Evolutionary conservation across 2,329 filamentous ascomycete species (phyloP).

Genomic region (Penicillium sp.): DNA sequence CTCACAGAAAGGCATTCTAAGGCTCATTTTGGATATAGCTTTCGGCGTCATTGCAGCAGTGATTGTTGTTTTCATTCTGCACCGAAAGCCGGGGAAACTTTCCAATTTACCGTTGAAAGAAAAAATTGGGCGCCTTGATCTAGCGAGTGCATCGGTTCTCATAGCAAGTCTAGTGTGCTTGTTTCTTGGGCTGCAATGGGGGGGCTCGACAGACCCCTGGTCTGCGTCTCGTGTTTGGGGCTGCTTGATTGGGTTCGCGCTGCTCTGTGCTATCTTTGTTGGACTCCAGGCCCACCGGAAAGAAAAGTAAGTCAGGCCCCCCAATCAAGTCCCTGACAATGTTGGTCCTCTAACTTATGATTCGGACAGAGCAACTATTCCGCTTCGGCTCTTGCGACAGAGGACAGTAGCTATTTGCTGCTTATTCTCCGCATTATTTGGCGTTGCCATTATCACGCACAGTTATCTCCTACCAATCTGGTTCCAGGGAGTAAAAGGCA

Average conservation of each 20-base stretch:
- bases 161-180: conserved; percentile 2
- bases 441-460: not conserved
- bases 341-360: not conserved
- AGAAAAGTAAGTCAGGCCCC: not conserved
- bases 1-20: no score
- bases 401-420: conserved; percentile 3
- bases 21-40: not conserved
- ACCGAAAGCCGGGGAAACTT: conserved; percentile 1
- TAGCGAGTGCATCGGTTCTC: not conserved
- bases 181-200: conserved; percentile 8
- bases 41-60: conserved; percentile 4
- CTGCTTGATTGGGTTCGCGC: conserved; percentile 2
- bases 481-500: conserved; percentile 8
- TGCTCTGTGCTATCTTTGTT: conserved; percentile 1
- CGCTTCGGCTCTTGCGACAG: conserved; percentile 1
- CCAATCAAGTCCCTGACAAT: not conserved
- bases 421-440: conserved; percentile 2
- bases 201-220: conserved; percentile 7
- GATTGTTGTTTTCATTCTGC: conserved; percentile 4
- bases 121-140: conserved; percentile 1
- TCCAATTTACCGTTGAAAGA: not conserved
- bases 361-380: conserved; percentile 1
- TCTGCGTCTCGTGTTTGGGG: conserved; percentile 8
- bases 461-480: conserved; percentile 6
- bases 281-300: conserved; percentile 4